Evolutionary conservation across 306 rosid species (phyloP).

Genomic region (Clitoria ternatea): DNA sequence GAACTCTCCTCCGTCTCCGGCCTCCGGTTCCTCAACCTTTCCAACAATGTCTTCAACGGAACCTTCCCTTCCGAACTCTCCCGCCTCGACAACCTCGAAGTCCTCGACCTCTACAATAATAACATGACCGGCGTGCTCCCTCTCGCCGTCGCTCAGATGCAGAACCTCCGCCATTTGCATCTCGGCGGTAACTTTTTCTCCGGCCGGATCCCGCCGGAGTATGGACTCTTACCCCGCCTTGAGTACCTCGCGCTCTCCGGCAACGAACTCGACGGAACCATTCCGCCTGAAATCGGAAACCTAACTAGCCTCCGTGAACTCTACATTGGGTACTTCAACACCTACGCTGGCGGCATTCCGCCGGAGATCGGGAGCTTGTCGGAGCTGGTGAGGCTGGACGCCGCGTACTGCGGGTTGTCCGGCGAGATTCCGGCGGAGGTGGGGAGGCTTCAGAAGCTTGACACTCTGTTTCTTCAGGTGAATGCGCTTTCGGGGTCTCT

Average conservation of each 20-base stretch:
- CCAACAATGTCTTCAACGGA: constrained; percentile 70
- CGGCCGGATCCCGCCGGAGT: constrained; percentile 78
- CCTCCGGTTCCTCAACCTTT: constrained; percentile 65
- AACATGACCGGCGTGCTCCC: constrained; percentile 81
- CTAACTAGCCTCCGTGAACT: constrained; percentile 65
- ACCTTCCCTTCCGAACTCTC: constrained; percentile 62
- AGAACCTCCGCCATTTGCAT: constrained; percentile 72
- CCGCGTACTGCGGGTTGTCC: constrained; percentile 67
- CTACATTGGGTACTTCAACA: constrained; percentile 73
- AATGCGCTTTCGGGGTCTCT: constrained; percentile 71
- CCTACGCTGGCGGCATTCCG: constrained; percentile 65
- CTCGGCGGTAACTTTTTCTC: constrained; percentile 79
- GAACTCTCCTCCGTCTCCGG: constrained; percentile 49
- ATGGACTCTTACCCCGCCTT: constrained; percentile 49
- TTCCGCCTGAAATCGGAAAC: constrained; percentile 84
- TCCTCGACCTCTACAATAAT: constrained; percentile 81
- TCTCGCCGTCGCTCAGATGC: constrained; percentile 41
- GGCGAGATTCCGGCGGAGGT: constrained; percentile 82
- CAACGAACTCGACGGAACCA: constrained; percentile 59
- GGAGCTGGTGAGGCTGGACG: constrained; percentile 69
- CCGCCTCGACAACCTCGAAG: constrained; percentile 45
- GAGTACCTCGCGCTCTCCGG: constrained; percentile 88
- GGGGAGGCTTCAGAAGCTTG: constrained; percentile 66
- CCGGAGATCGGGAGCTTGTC: constrained; percentile 76
- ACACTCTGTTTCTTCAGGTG: constrained; percentile 90